These are phyloP conservation scores for Fraxinus ornus DNA, from an alignment of 305 asterid species.

Conservation along the genomic window DNA sequence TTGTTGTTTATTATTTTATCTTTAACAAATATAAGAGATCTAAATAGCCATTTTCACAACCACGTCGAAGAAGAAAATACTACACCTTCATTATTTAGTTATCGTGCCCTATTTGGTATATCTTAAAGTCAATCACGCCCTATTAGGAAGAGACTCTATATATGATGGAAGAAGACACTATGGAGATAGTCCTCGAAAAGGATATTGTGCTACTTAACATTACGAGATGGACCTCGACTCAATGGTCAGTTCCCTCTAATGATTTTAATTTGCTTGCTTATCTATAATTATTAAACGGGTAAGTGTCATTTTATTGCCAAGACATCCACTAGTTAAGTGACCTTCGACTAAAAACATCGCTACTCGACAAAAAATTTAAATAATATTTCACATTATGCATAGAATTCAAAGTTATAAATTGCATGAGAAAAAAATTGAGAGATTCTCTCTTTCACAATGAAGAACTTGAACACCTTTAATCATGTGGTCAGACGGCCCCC, in stretches of 20 bases:
- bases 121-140: background rate
- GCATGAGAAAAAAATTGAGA: conserved; percentile 32
- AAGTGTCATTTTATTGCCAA: no score
- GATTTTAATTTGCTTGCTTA: background rate
- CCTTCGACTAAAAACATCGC: background rate
- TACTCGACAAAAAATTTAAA: background rate
- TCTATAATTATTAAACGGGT: no score
- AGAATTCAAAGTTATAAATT: conserved; percentile 42
- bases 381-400: background rate
- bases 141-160: no score
- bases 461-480: conserved; percentile 37
- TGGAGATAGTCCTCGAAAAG: background rate
- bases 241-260: no score
- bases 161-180: background rate
- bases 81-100: background rate
- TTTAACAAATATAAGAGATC: no score
- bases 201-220: background rate
- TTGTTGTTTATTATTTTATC: no score
- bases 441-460: conserved; percentile 18
- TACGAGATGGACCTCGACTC: background rate
- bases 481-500: conserved; percentile 39
- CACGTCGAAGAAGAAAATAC: background rate
- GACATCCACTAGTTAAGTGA: background rate
- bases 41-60: background rate
- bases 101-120: background rate